Conservation (phyloP, 2,329 filamentous ascomycete species). For the Fusarium foetens region DNA sequence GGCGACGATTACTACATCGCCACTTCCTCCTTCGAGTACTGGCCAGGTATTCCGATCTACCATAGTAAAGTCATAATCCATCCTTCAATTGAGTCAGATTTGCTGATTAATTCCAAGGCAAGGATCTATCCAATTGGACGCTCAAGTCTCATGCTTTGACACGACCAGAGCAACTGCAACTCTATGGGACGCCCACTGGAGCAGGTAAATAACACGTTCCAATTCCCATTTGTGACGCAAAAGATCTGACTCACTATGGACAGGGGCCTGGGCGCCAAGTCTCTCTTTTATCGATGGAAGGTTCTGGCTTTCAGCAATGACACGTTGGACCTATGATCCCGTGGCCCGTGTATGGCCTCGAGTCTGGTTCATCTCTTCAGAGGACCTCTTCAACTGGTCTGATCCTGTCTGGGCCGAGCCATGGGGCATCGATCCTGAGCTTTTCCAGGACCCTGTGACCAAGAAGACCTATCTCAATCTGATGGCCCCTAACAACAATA, state of each 20-base stretch:
- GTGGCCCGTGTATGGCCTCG: neutral
- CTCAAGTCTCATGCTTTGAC: neutral
- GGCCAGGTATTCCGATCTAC: neutral
- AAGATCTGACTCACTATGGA: neutral
- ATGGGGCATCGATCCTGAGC: neutral
- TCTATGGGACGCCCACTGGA: neutral
- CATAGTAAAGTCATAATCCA: neutral
- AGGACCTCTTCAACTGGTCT: neutral
- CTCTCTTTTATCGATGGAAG: neutral
- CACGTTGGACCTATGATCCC: neutral
- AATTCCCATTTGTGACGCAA: too few relatives aligned
- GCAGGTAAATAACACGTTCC: neutral
- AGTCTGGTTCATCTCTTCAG: neutral
- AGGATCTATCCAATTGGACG: neutral
- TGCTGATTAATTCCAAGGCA: neutral
- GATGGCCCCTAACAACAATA: neutral
- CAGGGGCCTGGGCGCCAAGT: neutral
- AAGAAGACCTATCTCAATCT: neutral
- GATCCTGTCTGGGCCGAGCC: neutral
- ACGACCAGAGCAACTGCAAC: neutral
- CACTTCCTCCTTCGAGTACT: neutral
- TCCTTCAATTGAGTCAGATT: too few relatives aligned
- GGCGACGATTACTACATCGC: neutral
- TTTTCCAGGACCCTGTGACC: neutral
- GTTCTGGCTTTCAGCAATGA: neutral